Evolutionary conservation across 2,329 filamentous ascomycete genomes (phyloP).

Genomic region (Hymenoscyphus occultus): DNA sequence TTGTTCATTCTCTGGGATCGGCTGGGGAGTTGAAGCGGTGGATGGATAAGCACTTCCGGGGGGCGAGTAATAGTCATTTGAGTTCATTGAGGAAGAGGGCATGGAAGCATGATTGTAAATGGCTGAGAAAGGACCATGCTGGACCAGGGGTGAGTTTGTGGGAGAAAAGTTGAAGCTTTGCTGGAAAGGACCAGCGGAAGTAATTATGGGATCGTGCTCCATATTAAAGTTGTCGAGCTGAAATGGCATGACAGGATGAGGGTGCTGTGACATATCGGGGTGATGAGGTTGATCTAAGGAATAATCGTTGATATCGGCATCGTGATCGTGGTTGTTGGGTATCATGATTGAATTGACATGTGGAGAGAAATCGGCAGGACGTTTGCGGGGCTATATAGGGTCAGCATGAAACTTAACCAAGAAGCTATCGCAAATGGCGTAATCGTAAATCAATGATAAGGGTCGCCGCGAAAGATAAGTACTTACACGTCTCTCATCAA

Average conservation of each 20-base stretch:
- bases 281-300: constrained; percentile 54
- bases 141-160: constrained; percentile 65
- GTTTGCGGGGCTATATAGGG: constrained; percentile 52
- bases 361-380: constrained; percentile 68
- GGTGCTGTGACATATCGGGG: constrained; percentile 36
- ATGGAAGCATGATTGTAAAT: constrained; percentile 62
- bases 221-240: constrained; percentile 55
- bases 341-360: constrained; percentile 63
- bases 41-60: constrained; percentile 67
- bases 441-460: constrained; percentile 21
- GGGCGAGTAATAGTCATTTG: constrained; percentile 69
- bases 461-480: constrained; percentile 22
- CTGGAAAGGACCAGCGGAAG: constrained; percentile 65
- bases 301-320: constrained; percentile 62
- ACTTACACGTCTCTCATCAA: constrained; percentile 63
- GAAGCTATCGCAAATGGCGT: constrained; percentile 23
- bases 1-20: constrained; percentile 58
- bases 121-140: constrained; percentile 55
- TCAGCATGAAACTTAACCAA: constrained; percentile 21
- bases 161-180: constrained; percentile 69
- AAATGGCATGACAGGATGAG: constrained; percentile 50
- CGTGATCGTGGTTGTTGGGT: constrained; percentile 58
- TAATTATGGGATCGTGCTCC: constrained; percentile 57
- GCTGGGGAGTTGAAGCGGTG: constrained; percentile 67
- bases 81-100: constrained; percentile 61